These are phyloP conservation scores for Lagenaria siceraria DNA, from an alignment of 306 rosid species.

Conservation along the genomic window DNA sequence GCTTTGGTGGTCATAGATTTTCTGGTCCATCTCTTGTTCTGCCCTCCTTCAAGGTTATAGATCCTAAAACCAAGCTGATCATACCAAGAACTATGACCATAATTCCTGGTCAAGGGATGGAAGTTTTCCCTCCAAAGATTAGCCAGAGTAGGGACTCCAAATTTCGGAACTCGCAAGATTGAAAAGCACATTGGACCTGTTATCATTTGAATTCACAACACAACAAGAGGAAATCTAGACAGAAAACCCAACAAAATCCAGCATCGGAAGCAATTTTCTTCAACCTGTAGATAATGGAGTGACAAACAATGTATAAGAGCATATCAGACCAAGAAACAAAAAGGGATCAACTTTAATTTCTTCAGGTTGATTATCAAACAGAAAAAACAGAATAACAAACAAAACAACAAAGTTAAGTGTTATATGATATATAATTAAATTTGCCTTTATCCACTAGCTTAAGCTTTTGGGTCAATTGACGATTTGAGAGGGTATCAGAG, in stretches of 20 bases:
- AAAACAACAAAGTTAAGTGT: background rate
- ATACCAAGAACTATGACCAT: slow-evolving; percentile 24
- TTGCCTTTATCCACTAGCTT: no score
- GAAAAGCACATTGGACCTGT: slow-evolving; percentile 52
- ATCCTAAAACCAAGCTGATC: slow-evolving; percentile 32
- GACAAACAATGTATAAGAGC: slow-evolving; percentile 2
- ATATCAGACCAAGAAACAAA: background rate
- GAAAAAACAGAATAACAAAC: background rate
- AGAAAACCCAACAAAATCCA: slow-evolving; percentile 14
- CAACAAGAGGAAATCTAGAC: slow-evolving; percentile 3
- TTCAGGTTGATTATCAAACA: background rate
- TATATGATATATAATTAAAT: no score
- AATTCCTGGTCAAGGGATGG: slow-evolving; percentile 27
- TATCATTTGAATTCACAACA: slow-evolving; percentile 42
- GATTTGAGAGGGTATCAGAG: no score
- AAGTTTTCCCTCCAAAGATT: slow-evolving; percentile 46
- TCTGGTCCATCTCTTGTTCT: slow-evolving; percentile 52
- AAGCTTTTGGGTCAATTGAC: no score
- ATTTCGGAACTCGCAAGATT: slow-evolving; percentile 54
- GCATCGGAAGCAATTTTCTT: slow-evolving; percentile 18
- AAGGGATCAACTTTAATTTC: background rate
- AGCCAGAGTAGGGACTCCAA: slow-evolving; percentile 39
- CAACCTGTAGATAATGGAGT: slow-evolving; percentile 32
- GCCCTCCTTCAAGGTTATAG: slow-evolving; percentile 45
- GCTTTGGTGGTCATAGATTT: slow-evolving; percentile 55